phyloP scores from a whole-genome alignment of 306 rosid species.

The Fragaria vesca region DNA sequence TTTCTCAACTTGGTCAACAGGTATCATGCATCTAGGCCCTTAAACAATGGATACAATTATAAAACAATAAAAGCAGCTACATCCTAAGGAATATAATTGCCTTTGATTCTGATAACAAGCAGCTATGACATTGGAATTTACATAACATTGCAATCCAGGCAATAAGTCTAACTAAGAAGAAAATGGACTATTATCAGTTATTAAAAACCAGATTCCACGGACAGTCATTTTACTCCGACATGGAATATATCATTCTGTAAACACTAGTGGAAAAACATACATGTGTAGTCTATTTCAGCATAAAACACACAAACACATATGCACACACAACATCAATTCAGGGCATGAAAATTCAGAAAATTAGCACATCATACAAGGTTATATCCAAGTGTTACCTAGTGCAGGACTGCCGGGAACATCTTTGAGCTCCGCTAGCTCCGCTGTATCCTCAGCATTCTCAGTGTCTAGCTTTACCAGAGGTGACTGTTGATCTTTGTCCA shows the following conservation, averaged over 20 bases:
- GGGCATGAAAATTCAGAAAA: background rate
- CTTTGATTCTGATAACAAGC: conserved; percentile 32
- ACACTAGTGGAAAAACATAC: background rate
- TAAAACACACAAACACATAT: background rate
- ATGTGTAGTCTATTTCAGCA: background rate
- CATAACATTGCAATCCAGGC: conserved; percentile 20
- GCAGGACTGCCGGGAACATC: conserved; percentile 34
- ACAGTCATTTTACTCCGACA: conserved; percentile 2
- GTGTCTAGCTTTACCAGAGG: conserved; percentile 29
- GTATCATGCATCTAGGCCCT: conserved; percentile 29
- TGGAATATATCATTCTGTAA: conserved; percentile 12
- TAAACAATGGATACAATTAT: conserved; percentile 37
- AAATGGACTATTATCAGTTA: conserved; percentile 7
- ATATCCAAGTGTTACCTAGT: conserved; percentile 47
- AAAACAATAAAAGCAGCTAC: conserved; percentile 30
- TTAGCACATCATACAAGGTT: conserved; percentile 15
- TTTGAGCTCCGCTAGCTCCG: conserved; percentile 42
- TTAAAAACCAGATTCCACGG: conserved; percentile 21
- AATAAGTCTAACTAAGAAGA: conserved; percentile 6
- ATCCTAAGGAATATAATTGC: conserved; percentile 32
- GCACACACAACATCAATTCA: background rate
- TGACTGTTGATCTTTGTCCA: conserved; percentile 38
- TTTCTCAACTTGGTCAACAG: conserved; percentile 47
- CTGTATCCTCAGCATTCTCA: conserved; percentile 35
- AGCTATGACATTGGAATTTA: conserved; percentile 17